phyloP scores from a whole-genome alignment of 371 early-diverging fungal species.

The Parasitella parasitica region DNA sequence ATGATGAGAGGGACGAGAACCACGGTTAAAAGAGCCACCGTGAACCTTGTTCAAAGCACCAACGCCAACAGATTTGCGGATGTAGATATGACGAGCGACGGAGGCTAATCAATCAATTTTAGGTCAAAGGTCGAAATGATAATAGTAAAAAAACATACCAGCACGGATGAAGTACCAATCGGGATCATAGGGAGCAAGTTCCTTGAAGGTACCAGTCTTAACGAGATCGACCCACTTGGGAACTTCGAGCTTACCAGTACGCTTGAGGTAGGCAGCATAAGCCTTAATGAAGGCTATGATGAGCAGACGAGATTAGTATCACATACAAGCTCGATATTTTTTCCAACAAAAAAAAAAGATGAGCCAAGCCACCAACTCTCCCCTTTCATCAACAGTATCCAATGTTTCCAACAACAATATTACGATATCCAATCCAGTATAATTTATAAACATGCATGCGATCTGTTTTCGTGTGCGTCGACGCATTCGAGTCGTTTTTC shows the following conservation, averaged over 20 bases:
- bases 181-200: constrained; percentile 94
- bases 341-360: background rate
- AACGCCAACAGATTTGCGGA: constrained; percentile 89
- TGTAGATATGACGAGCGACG: constrained; percentile 96
- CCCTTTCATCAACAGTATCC: background rate
- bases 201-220: constrained; percentile 95
- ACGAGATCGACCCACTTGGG: constrained; percentile 97
- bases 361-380: constrained; percentile 23
- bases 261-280: constrained; percentile 96
- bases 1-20: constrained; percentile 91
- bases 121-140: background rate
- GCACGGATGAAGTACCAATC: constrained; percentile 98
- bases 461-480: background rate
- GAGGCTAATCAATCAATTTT: constrained; percentile 60
- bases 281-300: constrained; percentile 83
- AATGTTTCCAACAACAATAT: background rate
- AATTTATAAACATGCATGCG: background rate
- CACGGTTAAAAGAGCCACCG: constrained; percentile 91
- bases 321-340: background rate
- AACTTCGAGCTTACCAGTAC: constrained; percentile 94
- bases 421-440: background rate
- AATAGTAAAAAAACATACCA: constrained; percentile 60
- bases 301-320: background rate
- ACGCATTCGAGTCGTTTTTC: background rate
- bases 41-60: constrained; percentile 90